These are phyloP conservation scores for Claviceps pusilla DNA, from an alignment of 2,329 filamentous ascomycete genomes.

Conservation along the genomic window DNA sequence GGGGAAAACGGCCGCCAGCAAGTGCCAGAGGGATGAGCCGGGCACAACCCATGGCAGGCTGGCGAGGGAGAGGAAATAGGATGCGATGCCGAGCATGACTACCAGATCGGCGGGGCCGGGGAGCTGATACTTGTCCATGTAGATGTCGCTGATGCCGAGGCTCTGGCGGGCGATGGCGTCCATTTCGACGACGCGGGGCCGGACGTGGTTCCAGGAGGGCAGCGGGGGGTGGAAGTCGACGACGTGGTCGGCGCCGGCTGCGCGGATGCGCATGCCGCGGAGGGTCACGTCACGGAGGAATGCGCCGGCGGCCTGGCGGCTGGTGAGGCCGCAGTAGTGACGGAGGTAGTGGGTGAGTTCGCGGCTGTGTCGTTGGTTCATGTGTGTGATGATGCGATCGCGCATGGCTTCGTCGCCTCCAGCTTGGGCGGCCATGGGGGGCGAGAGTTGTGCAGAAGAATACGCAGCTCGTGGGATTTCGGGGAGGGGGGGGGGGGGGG, in stretches of 20 bases:
- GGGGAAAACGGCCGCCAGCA: slow-evolving; percentile 37
- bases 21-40: slow-evolving; percentile 33
- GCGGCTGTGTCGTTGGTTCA: slow-evolving; percentile 69
- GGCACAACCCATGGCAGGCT: slow-evolving; percentile 33
- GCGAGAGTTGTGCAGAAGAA: not conserved
- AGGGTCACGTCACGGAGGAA: slow-evolving; percentile 52
- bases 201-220: slow-evolving; percentile 49
- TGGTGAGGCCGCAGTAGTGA: slow-evolving; percentile 47
- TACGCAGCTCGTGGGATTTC: too few species aligned
- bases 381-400: slow-evolving; percentile 50
- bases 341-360: slow-evolving; percentile 67
- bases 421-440: slow-evolving; percentile 8
- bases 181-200: slow-evolving; percentile 60
- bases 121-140: slow-evolving; percentile 24
- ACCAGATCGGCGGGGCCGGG: slow-evolving; percentile 32
- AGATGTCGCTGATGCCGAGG: slow-evolving; percentile 41
- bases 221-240: slow-evolving; percentile 60
- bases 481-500: too few species aligned
- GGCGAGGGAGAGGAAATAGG: slow-evolving; percentile 39
- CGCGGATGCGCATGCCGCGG: slow-evolving; percentile 44
- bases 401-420: slow-evolving; percentile 16
- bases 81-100: slow-evolving; percentile 38
- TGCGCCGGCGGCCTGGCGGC: slow-evolving; percentile 30
- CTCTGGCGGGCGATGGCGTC: slow-evolving; percentile 36
- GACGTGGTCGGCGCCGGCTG: slow-evolving; percentile 28